Evolutionary conservation across 2,329 filamentous ascomycete genomes (phyloP), one percentile per base, ranked within the genome.

Genomic region (Didymella exigua): DNA sequence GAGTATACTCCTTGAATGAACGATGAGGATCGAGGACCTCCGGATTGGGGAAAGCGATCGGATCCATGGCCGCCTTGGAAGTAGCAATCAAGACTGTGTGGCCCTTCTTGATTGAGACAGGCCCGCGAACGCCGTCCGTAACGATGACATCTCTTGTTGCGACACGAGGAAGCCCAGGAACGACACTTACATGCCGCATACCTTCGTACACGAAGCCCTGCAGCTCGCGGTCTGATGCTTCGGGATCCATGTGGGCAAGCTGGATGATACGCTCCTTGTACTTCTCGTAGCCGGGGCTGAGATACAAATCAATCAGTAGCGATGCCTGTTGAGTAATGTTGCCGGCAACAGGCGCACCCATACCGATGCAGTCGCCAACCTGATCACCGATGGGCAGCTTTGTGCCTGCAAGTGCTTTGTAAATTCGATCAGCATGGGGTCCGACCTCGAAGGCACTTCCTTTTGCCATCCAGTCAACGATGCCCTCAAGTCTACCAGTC

Each of bases 371-470:
- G 59, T 82, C 80, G 10, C 75, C 79, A 0, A 79, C 78, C n/a
- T 80, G 66, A 53, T 82, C 80, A 18, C 77, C 77, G 24, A 80
- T 71, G 1, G 79, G 77, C 2, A 81, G 68, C 48, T 78, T 78
- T 19, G 77, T 76, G 16, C 76, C 71, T 54, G 77, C 76, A 31
- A 83, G 72, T 0, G 77, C 79, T 47, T 83, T 76, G 69, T 83
- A 83, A 27, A 83, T 68, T 49, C 80, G 76, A 54, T 83, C 81
- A 18, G 81, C 81, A 30, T 80, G 76, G 4, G 79, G 77, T 0
- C 76, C 75, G 34, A 83, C 78, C 81, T 81, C 83, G 46, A 83
- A 79, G 19, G 84, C 76, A 75, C 88, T 89, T 63, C 67, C 69
- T 41, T 71, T 70, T 21, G 69, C 69, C 59, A 70, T 65, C 67